These are phyloP conservation scores for Geoglossum glabrum DNA, from an alignment of 495 filamentous ascomycete genomes.

Conservation along the genomic window DNA sequence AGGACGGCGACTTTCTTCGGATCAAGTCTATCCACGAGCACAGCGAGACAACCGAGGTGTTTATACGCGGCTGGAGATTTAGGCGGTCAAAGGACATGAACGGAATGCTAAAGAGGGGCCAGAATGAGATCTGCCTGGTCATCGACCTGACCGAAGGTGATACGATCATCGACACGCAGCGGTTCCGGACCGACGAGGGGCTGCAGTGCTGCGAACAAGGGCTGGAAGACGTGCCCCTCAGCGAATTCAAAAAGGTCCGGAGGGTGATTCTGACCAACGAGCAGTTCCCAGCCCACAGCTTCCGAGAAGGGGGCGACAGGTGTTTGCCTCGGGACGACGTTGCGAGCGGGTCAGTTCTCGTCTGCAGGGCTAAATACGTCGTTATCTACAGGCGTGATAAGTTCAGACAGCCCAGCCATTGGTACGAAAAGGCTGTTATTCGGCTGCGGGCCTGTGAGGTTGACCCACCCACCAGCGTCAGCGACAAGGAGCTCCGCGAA, in stretches of 20 bases:
- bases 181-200: slow-evolving; percentile 1
- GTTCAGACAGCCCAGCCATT: slow-evolving; percentile 11
- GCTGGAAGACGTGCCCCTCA: slow-evolving; percentile 22
- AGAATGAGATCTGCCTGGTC: slow-evolving; percentile 35
- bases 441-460: slow-evolving; percentile 11
- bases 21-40: slow-evolving; percentile 21
- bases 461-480: slow-evolving; percentile 1
- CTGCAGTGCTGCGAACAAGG: slow-evolving; percentile 15
- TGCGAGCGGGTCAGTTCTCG: slow-evolving; percentile 18
- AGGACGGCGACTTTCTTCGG: slow-evolving; percentile 20
- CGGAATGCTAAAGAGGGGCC: slow-evolving; percentile 20
- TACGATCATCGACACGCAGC: slow-evolving; percentile 1
- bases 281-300: slow-evolving; percentile 20
- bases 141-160: slow-evolving; percentile 26
- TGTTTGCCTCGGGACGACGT: slow-evolving; percentile 8
- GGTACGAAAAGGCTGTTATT: slow-evolving; percentile 11
- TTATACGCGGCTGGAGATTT: slow-evolving; percentile 22
- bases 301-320: slow-evolving; percentile 10
- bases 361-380: slow-evolving; percentile 19
- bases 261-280: slow-evolving; percentile 32
- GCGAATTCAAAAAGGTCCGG: slow-evolving; percentile 18
- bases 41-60: slow-evolving; percentile 9
- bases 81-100: slow-evolving; percentile 20
- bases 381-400: slow-evolving; percentile 12
- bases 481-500: slow-evolving; percentile 10